Base-by-base conservation (phyloP, 2,329 filamentous ascomycete species). In the Hyphodiscus sp. region DNA sequence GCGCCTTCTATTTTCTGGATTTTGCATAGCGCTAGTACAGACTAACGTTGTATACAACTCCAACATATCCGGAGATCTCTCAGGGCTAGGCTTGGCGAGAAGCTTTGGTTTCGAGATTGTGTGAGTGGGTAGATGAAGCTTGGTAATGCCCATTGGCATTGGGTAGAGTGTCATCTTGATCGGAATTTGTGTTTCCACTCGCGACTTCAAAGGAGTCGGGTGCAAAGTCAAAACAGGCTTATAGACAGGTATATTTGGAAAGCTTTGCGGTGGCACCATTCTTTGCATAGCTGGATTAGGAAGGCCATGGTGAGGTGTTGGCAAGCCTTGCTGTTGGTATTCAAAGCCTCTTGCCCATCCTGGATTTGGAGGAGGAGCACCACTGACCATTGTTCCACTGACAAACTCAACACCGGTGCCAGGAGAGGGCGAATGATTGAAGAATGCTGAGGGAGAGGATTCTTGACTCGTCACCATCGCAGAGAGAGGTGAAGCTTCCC, bases 101-200 rank as follows among this genome's bases (percentile, higher is more conserved):
- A 96, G 79, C 70, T 97, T 97, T 7, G 91, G 89, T 69, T 97
- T 97, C 19, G 91, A 94, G 51, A 99, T 94, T 0, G 90, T 95
- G 67, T 96, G 86, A 2, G 86, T 83, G 4, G 92, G 94, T 16
- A 99, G 79, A 65, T 95, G 91, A 49, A 97, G 74, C 67, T 86
- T 89, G 59, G 86, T 88, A 53, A 91, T 82, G 11, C 87, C 86
- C 0, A 78, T 73, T 1, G 91, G 91, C 46, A 95, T 74, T 19
- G 87, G 83, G 53, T 83, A 85, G 41, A 97, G 71, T 0, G 85
- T 87, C 70, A 97, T 78, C 64, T 86, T 86, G 61, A 96, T 89
- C 9, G 88, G 89, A 62, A 97, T 96, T 68, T 97, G 94, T 0
- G 94, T 97, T 73, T 99, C 94, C 18, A 97, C 94, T 20, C 94